Evolutionary conservation across 2,329 filamentous ascomycete genomes (phyloP).

Genomic region (Xylariaceae sp.): DNA sequence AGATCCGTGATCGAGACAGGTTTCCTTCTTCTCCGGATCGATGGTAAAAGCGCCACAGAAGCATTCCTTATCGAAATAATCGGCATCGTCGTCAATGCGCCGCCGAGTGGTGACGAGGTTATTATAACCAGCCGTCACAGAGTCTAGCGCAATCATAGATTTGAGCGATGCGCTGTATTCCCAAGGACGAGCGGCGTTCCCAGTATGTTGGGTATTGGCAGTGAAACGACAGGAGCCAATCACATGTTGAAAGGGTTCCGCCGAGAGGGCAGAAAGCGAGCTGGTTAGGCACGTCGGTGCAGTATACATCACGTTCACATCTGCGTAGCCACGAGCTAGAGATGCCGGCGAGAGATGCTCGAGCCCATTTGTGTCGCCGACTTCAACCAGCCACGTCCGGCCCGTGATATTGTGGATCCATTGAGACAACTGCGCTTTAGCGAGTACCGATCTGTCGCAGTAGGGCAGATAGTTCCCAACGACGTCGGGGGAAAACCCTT

Average conservation of each 20-base stretch:
- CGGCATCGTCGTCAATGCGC: not conserved
- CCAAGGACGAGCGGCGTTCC: conserved; percentile 11
- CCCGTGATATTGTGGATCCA: conserved; percentile 7
- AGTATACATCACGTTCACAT: not conserved
- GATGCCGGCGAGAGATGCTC: conserved; percentile 7
- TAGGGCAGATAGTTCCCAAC: conserved; percentile 5
- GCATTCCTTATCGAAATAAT: conserved; percentile 10
- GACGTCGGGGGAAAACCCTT: conserved; percentile 2
- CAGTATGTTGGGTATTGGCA: conserved; percentile 5
- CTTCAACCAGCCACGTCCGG: conserved; percentile 8
- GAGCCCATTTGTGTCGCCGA: conserved; percentile 5
- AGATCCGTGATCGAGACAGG: not conserved
- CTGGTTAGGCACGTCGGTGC: conserved; percentile 8
- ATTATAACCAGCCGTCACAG: conserved; percentile 7
- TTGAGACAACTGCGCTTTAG: conserved; percentile 8
- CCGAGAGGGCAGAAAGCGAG: conserved; percentile 5
- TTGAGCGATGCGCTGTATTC: conserved; percentile 4
- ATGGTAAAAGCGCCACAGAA: conserved; percentile 6
- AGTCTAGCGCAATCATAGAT: conserved; percentile 7
- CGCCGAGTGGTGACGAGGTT: not conserved
- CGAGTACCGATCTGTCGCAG: conserved; percentile 8
- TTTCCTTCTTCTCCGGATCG: conserved; percentile 1
- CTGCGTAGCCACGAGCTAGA: conserved; percentile 3
- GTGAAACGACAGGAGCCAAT: conserved; percentile 8
- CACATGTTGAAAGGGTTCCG: conserved; percentile 7